These are phyloP conservation scores for Entelexis paramagnoliae DNA, from an alignment of 1,139 yeast genomes.

Conservation along the genomic window DNA sequence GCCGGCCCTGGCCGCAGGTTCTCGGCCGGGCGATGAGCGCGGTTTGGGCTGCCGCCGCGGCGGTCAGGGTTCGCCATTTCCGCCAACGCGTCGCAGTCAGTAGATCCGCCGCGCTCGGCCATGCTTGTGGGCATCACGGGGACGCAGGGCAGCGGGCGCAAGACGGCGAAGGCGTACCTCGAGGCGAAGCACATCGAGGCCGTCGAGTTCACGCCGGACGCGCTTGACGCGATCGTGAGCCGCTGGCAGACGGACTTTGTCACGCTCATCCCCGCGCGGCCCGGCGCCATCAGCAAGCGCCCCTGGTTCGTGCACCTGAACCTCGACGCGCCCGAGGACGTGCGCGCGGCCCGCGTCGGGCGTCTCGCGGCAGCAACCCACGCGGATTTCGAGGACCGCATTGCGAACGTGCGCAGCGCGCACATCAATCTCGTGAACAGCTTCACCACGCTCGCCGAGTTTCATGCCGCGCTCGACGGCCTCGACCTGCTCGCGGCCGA, in stretches of 20 bases:
- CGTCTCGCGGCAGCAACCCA: constrained; percentile 8
- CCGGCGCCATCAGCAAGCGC: constrained; percentile 50
- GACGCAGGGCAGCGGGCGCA: constrained; percentile 57
- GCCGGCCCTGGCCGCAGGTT: too few relatives aligned
- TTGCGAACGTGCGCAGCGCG: constrained; percentile 14
- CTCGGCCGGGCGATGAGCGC: too few relatives aligned
- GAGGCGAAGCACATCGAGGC: constrained; percentile 47
- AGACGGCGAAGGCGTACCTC: constrained; percentile 52
- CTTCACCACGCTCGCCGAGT: constrained; percentile 38
- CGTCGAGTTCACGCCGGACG: constrained; percentile 7
- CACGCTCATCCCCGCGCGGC: constrained; percentile 40
- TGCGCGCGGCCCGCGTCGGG: constrained; percentile 42
- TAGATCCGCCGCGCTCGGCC: too few relatives aligned
- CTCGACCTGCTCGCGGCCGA: constrained; percentile 47
- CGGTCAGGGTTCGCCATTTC: neutral
- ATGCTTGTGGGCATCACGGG: constrained; percentile 79
- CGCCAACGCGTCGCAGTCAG: too few relatives aligned
- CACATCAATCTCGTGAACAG: constrained; percentile 48
- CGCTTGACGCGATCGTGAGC: constrained; percentile 50
- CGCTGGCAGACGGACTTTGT: constrained; percentile 63
- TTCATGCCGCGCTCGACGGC: constrained; percentile 44
- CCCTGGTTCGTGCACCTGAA: constrained; percentile 81
- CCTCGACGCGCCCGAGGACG: constrained; percentile 59
- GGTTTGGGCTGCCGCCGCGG: too few relatives aligned
- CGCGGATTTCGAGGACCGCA: neutral